Evolutionary conservation across 306 rosid genomes (phyloP), one percentile per base, ranked within the genome.

Genomic region (Castanea mollissima): DNA sequence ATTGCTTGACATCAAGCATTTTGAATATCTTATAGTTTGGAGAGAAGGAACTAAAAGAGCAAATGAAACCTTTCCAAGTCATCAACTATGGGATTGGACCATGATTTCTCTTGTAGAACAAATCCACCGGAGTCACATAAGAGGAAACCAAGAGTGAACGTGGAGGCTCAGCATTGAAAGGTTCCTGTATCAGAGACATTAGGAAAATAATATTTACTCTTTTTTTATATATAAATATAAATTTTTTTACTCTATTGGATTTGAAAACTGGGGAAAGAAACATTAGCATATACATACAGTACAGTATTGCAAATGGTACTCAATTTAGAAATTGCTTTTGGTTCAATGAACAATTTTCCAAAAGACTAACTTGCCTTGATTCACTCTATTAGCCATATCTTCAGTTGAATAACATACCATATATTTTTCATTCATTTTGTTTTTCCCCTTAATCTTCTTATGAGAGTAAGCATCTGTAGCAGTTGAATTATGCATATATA

Each of bases 51-150:
- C 55, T 6, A 9, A 35, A 44, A 67, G 56, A 23, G 29, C 15
- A 46, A 8, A 56, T 16, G 64, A 55, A 18, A 94, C 99, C 94
- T 94, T 67, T 91, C 73, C 2, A 94, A 77, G 71, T 92, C 94
- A 63, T 94, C 83, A 62, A 92, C 88, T 4, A 90, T 3, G 97
- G 97, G 20, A 92, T 91, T 2, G 97, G 97, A 20, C 97, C 99
- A 77, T 94, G 99, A 69, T 91, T 94, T 76, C 99, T 86, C 91
- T 94, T 94, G 84, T 92, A 92, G 84, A 92, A 94, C 67, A 94
- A 91, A 74, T 94, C 90, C 21, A 85, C 88, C 18, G 97, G 92
- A 12, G 99, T 94, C 29, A 92, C 80, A 35, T 94, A 94, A 0
- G 97, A 91, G 9, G 86, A 80, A 15, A 76, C 65, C 84, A 94